Conservation (phyloP, 768 basidiomycete genomes). For the Saitozyma sp. region DNA sequence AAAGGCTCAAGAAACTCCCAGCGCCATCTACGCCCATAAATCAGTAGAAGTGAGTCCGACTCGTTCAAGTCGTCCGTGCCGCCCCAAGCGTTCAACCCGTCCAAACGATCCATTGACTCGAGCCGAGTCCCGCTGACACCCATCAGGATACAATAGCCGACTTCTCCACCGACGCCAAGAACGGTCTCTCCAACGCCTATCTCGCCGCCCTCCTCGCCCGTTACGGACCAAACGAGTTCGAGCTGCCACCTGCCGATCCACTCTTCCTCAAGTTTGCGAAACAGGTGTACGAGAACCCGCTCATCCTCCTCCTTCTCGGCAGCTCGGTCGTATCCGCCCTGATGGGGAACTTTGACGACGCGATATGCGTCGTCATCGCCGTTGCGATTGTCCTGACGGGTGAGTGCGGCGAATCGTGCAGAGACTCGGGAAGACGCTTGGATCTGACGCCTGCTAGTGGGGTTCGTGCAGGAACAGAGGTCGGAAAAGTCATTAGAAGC, state of each 20-base stretch:
- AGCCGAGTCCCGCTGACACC: neutral
- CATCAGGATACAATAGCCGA: slow-evolving; percentile 70
- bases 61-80: neutral
- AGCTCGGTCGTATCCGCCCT: slow-evolving; percentile 84
- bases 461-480: slow-evolving; percentile 90
- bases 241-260: slow-evolving; percentile 77
- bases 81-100: neutral
- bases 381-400: slow-evolving; percentile 91
- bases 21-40: slow-evolving; percentile 45
- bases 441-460: slow-evolving; percentile 59
- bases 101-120: neutral
- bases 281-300: slow-evolving; percentile 90
- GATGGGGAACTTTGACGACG: slow-evolving; percentile 96
- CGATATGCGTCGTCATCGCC: slow-evolving; percentile 86
- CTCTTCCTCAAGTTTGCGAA: slow-evolving; percentile 83
- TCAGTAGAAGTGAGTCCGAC: slow-evolving; percentile 39
- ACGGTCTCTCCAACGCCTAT: slow-evolving; percentile 66
- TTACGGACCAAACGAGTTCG: slow-evolving; percentile 93
- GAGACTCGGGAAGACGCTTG: neutral
- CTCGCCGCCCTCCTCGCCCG: slow-evolving; percentile 65
- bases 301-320: slow-evolving; percentile 84
- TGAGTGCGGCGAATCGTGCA: slow-evolving; percentile 51
- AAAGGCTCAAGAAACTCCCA: slow-evolving; percentile 44
- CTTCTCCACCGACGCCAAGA: slow-evolving; percentile 65
- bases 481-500: slow-evolving; percentile 94